Evolutionary conservation across 257 asterid species (phyloP).

Genomic region (Marsdenia floribunda): DNA sequence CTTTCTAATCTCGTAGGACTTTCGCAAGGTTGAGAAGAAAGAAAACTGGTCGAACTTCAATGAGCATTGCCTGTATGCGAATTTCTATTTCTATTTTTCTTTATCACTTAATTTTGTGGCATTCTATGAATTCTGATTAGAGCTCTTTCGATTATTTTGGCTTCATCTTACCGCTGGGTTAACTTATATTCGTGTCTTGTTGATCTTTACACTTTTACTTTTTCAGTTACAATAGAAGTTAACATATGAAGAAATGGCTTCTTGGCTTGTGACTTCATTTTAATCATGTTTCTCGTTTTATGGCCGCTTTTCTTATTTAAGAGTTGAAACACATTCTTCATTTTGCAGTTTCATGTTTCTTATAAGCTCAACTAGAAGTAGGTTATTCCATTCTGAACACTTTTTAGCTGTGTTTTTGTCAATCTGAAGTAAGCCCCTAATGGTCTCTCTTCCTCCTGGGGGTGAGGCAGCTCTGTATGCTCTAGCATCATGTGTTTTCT

Average conservation of each 20-base stretch:
- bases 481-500: background rate
- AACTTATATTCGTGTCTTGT: background rate
- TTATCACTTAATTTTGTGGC: background rate
- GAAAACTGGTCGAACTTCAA: constrained; percentile 70
- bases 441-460: no score
- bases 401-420: no score
- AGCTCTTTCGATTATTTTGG: background rate
- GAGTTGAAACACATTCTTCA: background rate
- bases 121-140: background rate
- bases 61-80: constrained; percentile 66
- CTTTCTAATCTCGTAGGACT: constrained; percentile 28
- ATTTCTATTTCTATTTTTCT: constrained; percentile 15
- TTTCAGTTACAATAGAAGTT: background rate
- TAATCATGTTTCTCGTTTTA: background rate
- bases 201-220: background rate
- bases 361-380: background rate
- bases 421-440: no score
- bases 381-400: background rate
- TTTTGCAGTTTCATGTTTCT: background rate
- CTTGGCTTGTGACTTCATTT: background rate
- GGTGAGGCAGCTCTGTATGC: background rate
- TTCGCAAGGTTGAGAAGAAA: constrained; percentile 64
- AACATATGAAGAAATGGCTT: background rate
- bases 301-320: background rate
- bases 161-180: background rate